phyloP scores from a whole-genome alignment of 352 stramenopile species.

The Phytophthora cactorum region DNA sequence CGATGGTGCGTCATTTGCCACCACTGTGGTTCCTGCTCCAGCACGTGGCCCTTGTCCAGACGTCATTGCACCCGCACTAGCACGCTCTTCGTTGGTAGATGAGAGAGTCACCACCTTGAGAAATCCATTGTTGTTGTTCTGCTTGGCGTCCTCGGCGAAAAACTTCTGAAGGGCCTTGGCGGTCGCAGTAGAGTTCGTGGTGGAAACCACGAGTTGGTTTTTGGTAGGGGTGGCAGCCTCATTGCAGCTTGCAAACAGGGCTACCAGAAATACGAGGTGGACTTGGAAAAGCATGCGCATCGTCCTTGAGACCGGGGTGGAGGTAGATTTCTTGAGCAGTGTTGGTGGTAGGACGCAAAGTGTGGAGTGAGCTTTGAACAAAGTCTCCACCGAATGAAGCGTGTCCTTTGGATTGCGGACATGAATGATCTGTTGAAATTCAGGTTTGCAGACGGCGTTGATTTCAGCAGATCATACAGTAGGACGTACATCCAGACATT shows the following conservation, averaged over 20 bases:
- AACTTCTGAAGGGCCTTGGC: constrained; percentile 22
- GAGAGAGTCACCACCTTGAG: constrained; percentile 14
- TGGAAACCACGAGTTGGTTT: constrained; percentile 18
- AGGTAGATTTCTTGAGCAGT: background rate
- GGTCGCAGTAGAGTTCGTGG: constrained; percentile 12
- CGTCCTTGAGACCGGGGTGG: background rate
- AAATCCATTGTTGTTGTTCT: constrained; percentile 16
- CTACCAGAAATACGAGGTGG: constrained; percentile 4
- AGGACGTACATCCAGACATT: background rate
- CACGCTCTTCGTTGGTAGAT: constrained; percentile 6
- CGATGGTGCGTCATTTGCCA: constrained; percentile 3
- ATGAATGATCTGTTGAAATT: constrained; percentile 19
- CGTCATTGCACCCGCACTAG: background rate
- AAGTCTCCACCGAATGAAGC: background rate
- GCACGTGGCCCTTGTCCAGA: constrained; percentile 9
- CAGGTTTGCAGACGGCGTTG: constrained; percentile 5
- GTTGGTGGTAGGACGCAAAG: constrained; percentile 15
- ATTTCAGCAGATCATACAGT: constrained; percentile 9
- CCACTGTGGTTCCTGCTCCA: constrained; percentile 17
- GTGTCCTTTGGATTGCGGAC: background rate
- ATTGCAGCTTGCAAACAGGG: constrained; percentile 8
- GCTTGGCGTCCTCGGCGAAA: constrained; percentile 22
- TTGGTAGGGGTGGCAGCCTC: constrained; percentile 6
- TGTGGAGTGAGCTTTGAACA: constrained; percentile 11
- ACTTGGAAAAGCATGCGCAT: constrained; percentile 19